These are phyloP conservation scores for Tuber brumale DNA, from an alignment of 495 filamentous ascomycete genomes.

Conservation along the genomic window DNA sequence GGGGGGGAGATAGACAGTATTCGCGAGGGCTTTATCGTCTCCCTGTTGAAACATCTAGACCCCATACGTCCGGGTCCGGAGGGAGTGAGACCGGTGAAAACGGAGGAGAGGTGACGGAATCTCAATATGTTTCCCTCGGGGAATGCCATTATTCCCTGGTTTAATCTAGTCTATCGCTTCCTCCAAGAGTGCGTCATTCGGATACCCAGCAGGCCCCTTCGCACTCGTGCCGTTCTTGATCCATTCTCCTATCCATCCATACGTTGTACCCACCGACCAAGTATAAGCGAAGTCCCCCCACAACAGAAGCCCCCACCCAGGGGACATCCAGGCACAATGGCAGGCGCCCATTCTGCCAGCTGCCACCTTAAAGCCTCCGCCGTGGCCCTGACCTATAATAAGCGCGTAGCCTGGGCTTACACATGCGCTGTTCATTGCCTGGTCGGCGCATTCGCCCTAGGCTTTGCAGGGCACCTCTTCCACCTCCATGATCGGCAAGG, in stretches of 20 bases:
- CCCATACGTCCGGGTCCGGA: background rate
- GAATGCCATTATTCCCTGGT: background rate
- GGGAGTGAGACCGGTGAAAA: background rate
- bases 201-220: background rate
- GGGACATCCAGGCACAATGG: too few species aligned
- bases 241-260: background rate
- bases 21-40: background rate
- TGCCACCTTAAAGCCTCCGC: too few species aligned
- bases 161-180: background rate
- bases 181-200: background rate
- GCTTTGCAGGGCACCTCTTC: conserved; percentile 4
- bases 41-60: background rate
- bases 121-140: background rate
- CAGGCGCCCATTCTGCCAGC: too few species aligned
- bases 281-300: background rate
- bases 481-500: conserved; percentile 17
- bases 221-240: background rate
- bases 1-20: background rate
- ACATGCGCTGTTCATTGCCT: too few species aligned
- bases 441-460: too few species aligned
- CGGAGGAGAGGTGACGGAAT: background rate
- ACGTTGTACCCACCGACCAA: background rate
- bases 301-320: too few species aligned
- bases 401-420: too few species aligned
- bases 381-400: too few species aligned